Conservation (phyloP, 495 filamentous ascomycete genomes). For the Trichoderma asperelloides region DNA sequence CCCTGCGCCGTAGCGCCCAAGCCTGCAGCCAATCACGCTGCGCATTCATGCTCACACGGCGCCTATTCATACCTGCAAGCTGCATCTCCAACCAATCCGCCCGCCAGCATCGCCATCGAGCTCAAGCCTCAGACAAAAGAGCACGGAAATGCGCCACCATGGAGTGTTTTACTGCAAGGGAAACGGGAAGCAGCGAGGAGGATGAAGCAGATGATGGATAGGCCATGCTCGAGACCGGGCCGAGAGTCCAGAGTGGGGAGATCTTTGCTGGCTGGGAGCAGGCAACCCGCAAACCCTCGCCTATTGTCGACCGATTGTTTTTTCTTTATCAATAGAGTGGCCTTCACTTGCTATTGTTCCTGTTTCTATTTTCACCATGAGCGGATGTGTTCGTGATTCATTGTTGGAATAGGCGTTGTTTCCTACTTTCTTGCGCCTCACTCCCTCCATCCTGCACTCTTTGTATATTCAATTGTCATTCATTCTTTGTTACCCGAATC, state of each 20-base stretch:
- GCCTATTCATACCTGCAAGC: conserved; percentile 24
- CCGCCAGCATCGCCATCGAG: not conserved
- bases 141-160: not conserved
- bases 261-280: not conserved
- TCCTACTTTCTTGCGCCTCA: not conserved
- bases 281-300: not conserved
- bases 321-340: not conserved
- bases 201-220: not conserved
- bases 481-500: not conserved
- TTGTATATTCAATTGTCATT: not conserved
- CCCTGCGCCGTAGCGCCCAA: not conserved
- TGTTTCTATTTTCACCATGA: not conserved
- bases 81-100: conserved; percentile 5
- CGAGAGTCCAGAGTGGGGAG: not conserved
- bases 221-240: not conserved
- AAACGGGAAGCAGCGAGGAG: not conserved
- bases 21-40: conserved; percentile 18
- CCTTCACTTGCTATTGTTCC: not conserved
- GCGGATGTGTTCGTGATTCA: not conserved
- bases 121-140: conserved; percentile 11
- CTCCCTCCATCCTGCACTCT: not conserved
- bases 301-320: not conserved
- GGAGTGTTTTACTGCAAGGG: not conserved
- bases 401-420: not conserved
- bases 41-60: conserved; percentile 17